Base-by-base conservation (phyloP, 495 filamentous ascomycete genomes). In the Trichoderma reesei region DNA sequence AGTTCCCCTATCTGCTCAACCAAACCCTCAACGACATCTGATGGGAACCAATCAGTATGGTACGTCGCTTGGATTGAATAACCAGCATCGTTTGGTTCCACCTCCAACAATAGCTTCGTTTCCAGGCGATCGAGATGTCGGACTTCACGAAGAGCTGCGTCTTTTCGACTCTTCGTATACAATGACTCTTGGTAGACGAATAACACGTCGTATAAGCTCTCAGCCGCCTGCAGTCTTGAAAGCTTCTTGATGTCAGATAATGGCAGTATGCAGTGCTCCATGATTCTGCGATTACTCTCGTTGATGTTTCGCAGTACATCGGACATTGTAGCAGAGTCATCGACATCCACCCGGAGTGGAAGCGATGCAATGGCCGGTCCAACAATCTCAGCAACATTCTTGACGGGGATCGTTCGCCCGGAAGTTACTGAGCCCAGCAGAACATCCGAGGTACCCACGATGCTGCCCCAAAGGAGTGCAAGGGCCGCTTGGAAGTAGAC, bases 151-250 rank as follows among this genome's bases (percentile, higher is more conserved):
- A 91, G 77, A 8, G 67, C 36, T 11, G 66, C 60, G 20, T 66
- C 46, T 2, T 66, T 64, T 0, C 69, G 67, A 13, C 73, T 69
- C 14, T 74, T 69, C 16, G 70, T 77, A 44, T 79, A 68, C 10
- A 86, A 72, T 2, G 84, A 86, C 70, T 93, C 85, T 65, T 95
- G 90, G 79, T 90, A 95, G 6, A 90, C 85, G 60, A 93, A 79
- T 2, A 92, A 76, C 0, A 85, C 81, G 62, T 92, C 87, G 65
- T 90, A 93, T 3, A 90, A 71, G 7, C 68, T 70, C 37, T 77
- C 71, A 0, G 74, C 74, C 1, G 81, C 69, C 14, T 79, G 72
- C 1, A 86, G 65, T 0, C 77, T 80, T 36, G 78, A 82, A 0
- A 72, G 70, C 60, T 79, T 82, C 66, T 85, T 89, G 64, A 95